These are phyloP conservation scores for Nemania diffusa DNA, from an alignment of 2,329 filamentous ascomycete genomes.

Conservation along the genomic window DNA sequence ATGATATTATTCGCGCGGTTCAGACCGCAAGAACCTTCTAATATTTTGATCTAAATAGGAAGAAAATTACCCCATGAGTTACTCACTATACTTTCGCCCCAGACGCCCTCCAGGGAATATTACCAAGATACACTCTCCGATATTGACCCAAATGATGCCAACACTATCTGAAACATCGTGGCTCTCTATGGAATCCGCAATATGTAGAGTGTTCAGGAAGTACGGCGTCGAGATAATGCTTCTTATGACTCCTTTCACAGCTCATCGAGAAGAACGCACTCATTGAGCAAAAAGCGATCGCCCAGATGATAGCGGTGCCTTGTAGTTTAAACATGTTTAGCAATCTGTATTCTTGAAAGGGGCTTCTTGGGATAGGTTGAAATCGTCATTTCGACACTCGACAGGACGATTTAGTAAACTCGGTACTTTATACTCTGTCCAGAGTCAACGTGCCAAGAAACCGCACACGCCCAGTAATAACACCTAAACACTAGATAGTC, in stretches of 20 bases:
- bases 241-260: constrained; percentile 12
- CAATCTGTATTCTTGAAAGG: neutral
- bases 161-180: constrained; percentile 10
- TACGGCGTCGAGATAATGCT: constrained; percentile 12
- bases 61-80: neutral
- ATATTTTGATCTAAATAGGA: neutral
- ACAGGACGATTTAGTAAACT: neutral
- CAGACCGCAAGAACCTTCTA: neutral
- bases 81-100: neutral
- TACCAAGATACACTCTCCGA: constrained; percentile 3
- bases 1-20: no score
- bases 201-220: constrained; percentile 7
- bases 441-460: no score
- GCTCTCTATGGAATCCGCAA: neutral
- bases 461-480: no score
- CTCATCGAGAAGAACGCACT: constrained; percentile 16
- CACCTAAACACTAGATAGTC: no score
- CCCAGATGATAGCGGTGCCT: constrained; percentile 10
- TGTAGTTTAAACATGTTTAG: neutral
- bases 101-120: constrained; percentile 6
- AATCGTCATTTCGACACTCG: neutral
- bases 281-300: constrained; percentile 9
- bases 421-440: neutral
- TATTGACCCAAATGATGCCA: constrained; percentile 9
- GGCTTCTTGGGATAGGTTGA: neutral